These are phyloP conservation scores for Hypoxylon rickii DNA, from an alignment of 495 filamentous ascomycete species.

Conservation along the genomic window DNA sequence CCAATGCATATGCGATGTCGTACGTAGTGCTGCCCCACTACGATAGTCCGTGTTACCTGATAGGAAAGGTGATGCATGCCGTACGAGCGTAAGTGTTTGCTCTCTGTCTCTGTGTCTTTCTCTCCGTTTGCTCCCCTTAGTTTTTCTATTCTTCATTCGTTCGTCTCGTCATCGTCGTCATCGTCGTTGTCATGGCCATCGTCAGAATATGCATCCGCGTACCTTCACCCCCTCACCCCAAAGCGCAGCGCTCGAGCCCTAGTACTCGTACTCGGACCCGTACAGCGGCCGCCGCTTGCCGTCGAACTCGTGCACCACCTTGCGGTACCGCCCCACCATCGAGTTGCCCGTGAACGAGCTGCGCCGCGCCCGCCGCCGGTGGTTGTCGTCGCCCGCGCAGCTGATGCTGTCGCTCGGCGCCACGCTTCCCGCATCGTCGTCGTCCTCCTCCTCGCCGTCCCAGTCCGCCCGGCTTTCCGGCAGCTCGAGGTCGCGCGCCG, in stretches of 20 bases:
- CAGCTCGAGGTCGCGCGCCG: conserved; percentile 21
- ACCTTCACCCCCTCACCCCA: no score
- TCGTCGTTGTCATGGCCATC: neutral
- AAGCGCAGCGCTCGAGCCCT: no score
- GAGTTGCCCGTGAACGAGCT: conserved; percentile 7
- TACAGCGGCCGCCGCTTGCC: conserved; percentile 23
- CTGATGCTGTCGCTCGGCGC: conserved; percentile 62
- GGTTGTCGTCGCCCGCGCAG: conserved; percentile 50
- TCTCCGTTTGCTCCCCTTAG: neutral
- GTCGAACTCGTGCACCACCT: conserved; percentile 27
- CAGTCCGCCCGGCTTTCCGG: conserved; percentile 28
- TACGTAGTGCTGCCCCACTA: no score
- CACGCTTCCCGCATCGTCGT: conserved; percentile 36
- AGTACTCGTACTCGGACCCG: conserved; percentile 18
- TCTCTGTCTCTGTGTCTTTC: neutral
- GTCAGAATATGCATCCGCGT: no score
- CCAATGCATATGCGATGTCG: neutral
- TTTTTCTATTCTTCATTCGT: neutral
- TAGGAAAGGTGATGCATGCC: neutral
- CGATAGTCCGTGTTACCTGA: no score
- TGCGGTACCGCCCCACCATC: conserved; percentile 20
- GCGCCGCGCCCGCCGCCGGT: conserved; percentile 1
- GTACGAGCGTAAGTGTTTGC: neutral
- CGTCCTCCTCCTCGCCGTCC: conserved; percentile 10
- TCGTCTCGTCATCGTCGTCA: neutral